Evolutionary conservation across 306 rosid genomes (phyloP).

Genomic region (Morella rubra): DNA sequence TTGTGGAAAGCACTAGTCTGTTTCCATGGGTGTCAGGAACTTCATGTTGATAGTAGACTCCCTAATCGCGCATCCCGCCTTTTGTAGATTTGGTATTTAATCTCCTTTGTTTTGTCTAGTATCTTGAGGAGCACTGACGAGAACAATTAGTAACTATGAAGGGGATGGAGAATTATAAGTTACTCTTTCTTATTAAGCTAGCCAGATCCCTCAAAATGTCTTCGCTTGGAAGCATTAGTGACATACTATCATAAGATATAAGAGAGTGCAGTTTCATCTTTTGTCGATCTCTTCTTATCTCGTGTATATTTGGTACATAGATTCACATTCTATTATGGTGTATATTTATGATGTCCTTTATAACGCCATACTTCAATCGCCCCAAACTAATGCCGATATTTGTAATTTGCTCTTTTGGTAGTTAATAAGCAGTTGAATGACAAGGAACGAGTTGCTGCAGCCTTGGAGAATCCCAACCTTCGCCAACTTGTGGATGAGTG

Average conservation of each 20-base stretch:
- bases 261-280: not conserved
- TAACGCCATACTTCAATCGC: not conserved
- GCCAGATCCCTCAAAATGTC: not conserved
- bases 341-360: not conserved
- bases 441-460: constrained; percentile 94
- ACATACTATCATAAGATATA: not conserved
- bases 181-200: too few species aligned
- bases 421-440: constrained; percentile 96
- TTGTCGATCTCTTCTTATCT: not conserved
- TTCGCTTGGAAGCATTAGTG: not conserved
- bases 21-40: not conserved
- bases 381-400: constrained; percentile 18
- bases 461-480: constrained; percentile 93
- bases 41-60: not conserved
- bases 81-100: not conserved
- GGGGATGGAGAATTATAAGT: too few species aligned
- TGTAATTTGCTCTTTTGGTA: constrained; percentile 32
- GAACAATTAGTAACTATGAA: not conserved
- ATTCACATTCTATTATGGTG: not conserved
- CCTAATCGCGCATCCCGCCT: not conserved
- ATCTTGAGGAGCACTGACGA: not conserved
- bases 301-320: too few species aligned
- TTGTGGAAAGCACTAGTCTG: too few species aligned
- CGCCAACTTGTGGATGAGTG: constrained; percentile 97
- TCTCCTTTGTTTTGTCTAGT: not conserved